Conservation (phyloP, 495 filamentous ascomycete genomes). For the Xylaria longipes region DNA sequence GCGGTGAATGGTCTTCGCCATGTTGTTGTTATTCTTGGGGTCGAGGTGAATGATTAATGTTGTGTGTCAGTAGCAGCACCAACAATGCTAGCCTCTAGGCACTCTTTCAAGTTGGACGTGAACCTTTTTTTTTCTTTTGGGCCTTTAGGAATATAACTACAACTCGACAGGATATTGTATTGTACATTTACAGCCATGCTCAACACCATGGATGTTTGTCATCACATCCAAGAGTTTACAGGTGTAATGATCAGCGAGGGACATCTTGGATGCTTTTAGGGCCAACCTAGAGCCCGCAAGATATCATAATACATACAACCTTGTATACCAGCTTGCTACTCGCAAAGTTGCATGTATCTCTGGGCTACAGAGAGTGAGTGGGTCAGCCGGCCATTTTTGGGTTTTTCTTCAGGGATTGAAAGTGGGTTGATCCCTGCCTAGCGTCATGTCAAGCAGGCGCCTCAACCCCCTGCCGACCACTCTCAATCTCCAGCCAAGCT, state of each 20-base stretch:
- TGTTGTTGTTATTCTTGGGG: not conserved
- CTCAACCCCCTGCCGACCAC: slow-evolving; percentile 7
- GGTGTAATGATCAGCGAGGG: not conserved
- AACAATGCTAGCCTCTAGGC: not conserved
- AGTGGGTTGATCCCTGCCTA: not conserved
- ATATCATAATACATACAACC: not conserved
- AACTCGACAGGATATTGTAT: not conserved
- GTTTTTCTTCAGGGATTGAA: slow-evolving; percentile 18
- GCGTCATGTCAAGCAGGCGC: slow-evolving; percentile 18
- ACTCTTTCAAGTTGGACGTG: not conserved
- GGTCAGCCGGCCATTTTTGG: slow-evolving; percentile 23
- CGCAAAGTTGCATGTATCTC: not conserved
- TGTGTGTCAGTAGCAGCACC: not conserved
- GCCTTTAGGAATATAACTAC: not conserved
- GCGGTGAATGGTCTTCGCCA: not conserved
- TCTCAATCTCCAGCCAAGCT: not conserved
- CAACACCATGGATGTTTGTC: not conserved
- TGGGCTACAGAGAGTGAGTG: not conserved
- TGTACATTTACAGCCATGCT: not conserved
- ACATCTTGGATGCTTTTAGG: not conserved
- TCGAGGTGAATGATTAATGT: not conserved
- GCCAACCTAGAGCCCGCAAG: slow-evolving; percentile 8
- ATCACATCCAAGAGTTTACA: not conserved
- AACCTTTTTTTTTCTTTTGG: not conserved
- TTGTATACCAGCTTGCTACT: not conserved